Percentiles rank a stretch among this genome's conserved stretches.
Evolutionary conservation across 495 filamentous ascomycete genomes (phyloP).

Genomic region (Penicillium paxilli): DNA sequence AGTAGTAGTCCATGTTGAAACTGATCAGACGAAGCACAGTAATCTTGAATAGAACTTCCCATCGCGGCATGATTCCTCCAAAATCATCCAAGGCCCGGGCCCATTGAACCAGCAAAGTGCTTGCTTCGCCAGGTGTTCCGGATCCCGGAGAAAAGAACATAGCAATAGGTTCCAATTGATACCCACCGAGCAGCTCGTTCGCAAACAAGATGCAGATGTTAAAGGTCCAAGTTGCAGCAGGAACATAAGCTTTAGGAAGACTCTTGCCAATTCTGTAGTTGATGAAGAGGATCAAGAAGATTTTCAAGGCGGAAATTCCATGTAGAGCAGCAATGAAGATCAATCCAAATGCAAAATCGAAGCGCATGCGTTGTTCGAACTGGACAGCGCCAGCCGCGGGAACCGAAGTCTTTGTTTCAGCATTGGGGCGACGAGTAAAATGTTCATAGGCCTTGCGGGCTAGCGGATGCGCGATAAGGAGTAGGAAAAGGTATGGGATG

Average conservation of each 20-base stretch:
- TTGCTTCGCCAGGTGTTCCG: slow-evolving; percentile 23
- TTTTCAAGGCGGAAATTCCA: slow-evolving; percentile 81
- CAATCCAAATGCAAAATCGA: slow-evolving; percentile 80
- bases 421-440: slow-evolving; percentile 18
- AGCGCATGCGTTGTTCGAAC: slow-evolving; percentile 73
- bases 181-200: slow-evolving; percentile 83
- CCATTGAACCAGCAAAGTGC: slow-evolving; percentile 49
- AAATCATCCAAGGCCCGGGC: slow-evolving; percentile 69
- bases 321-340: slow-evolving; percentile 78
- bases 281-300: slow-evolving; percentile 72
- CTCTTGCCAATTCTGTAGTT: slow-evolving; percentile 78
- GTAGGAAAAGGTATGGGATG: slow-evolving; percentile 71
- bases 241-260: slow-evolving; percentile 66
- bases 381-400: slow-evolving; percentile 61
- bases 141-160: slow-evolving; percentile 44
- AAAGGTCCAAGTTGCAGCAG: slow-evolving; percentile 86
- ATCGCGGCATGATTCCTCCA: slow-evolving; percentile 79
- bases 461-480: slow-evolving; percentile 76
- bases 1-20: slow-evolving; percentile 97
- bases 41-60: slow-evolving; percentile 96
- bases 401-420: slow-evolving; percentile 11
- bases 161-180: slow-evolving; percentile 65
- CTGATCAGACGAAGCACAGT: slow-evolving; percentile 91
- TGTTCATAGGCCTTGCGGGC: slow-evolving; percentile 69
- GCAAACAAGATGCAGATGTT: slow-evolving; percentile 84